phyloP scores from a whole-genome alignment of 768 basidiomycete genomes.

The Tricholoma matsutake region DNA sequence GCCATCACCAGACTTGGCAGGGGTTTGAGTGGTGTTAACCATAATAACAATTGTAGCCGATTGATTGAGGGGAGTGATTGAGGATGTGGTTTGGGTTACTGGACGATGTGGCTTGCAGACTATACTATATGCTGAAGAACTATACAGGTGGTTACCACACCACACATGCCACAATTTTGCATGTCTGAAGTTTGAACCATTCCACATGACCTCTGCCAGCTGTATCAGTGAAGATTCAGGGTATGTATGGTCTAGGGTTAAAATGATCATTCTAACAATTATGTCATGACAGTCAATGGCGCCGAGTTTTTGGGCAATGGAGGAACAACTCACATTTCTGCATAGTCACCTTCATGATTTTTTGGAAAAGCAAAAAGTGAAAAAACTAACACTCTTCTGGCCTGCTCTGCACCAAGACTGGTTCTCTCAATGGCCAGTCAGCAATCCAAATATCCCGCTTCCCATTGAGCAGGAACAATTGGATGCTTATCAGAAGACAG shows the following conservation, averaged over 20 bases:
- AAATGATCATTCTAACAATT: neutral
- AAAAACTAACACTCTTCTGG: neutral
- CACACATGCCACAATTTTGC: neutral
- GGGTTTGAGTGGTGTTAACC: neutral
- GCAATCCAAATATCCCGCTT: neutral
- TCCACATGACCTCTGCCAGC: neutral
- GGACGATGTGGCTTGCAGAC: neutral
- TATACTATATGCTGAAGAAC: conserved; percentile 1
- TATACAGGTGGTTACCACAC: neutral
- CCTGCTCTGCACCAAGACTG: neutral
- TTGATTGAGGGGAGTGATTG: neutral
- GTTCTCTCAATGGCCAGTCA: conserved; percentile 2
- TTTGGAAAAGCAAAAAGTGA: conserved; percentile 1
- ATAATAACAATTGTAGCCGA: neutral
- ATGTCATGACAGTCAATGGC: neutral
- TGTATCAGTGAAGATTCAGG: neutral
- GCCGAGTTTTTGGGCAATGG: neutral
- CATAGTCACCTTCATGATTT: neutral
- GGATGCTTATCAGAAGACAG: neutral
- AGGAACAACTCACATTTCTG: neutral
- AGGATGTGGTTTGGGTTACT: neutral
- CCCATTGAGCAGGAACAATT: neutral
- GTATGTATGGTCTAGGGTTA: neutral
- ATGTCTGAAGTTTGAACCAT: neutral
- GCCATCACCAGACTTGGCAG: neutral